phyloP scores from a whole-genome alignment of 2,329 filamentous ascomycete genomes.

The Penicillium sp. region DNA sequence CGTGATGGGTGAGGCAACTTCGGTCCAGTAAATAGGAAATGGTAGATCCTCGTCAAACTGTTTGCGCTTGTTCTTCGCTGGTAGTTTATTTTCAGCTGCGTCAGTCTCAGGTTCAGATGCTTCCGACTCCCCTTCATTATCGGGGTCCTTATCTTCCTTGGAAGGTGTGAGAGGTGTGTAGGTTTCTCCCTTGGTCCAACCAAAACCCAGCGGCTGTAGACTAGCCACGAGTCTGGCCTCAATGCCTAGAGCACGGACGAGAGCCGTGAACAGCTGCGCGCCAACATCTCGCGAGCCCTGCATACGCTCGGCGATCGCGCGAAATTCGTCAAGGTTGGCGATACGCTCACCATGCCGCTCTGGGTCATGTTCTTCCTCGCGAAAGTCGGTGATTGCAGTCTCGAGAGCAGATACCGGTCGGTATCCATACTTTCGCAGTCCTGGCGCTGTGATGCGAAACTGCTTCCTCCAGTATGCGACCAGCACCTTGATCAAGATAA shows the following conservation, averaged over 20 bases:
- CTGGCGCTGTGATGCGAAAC: constrained; percentile 74
- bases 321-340: constrained; percentile 64
- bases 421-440: constrained; percentile 85
- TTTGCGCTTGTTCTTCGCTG: constrained; percentile 44
- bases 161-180: constrained; percentile 53
- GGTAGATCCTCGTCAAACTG: constrained; percentile 72
- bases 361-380: constrained; percentile 60
- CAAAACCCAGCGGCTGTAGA: constrained; percentile 82
- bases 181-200: constrained; percentile 84
- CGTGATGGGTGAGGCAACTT: constrained; percentile 78
- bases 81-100: constrained; percentile 21
- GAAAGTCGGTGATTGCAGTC: constrained; percentile 69
- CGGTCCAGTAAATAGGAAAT: constrained; percentile 90
- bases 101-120: constrained; percentile 24
- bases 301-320: constrained; percentile 64
- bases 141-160: constrained; percentile 18
- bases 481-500: constrained; percentile 72
- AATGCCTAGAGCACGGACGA: constrained; percentile 75
- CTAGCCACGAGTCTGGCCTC: constrained; percentile 81
- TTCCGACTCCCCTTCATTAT: constrained; percentile 11
- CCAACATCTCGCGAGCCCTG: constrained; percentile 83
- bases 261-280: constrained; percentile 82
- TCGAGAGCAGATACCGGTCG: constrained; percentile 73
- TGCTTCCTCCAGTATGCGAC: constrained; percentile 83
- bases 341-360: constrained; percentile 75